phyloP scores from a whole-genome alignment of 805 yeast genomes.

The Lachancea fermentati region DNA sequence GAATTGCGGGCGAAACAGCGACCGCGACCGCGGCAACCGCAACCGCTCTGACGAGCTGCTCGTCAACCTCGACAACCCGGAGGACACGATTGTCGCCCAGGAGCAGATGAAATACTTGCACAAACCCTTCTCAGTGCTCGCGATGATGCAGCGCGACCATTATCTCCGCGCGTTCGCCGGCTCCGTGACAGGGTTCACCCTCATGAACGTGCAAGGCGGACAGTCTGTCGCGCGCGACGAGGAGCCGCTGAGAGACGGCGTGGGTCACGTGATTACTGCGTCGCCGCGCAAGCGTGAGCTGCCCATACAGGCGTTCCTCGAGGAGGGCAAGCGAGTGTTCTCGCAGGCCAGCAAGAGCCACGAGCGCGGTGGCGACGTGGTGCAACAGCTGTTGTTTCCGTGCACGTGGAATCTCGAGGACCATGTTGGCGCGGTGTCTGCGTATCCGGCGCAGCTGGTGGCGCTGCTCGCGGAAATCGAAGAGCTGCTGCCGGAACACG shows the following conservation, averaged over 20 bases:
- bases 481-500: background rate
- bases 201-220: no score
- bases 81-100: constrained; percentile 6
- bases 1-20: no score
- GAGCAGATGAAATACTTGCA: constrained; percentile 4
- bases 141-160: constrained; percentile 6
- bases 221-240: no score
- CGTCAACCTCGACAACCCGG: constrained; percentile 2
- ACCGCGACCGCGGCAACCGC: no score
- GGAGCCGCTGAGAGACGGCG: background rate
- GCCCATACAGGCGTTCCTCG: background rate
- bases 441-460: background rate
- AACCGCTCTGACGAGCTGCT: background rate
- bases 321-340: no score
- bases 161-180: constrained; percentile 5
- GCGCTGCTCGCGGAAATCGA: constrained; percentile 1
- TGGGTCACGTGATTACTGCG: background rate
- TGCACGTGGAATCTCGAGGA: background rate
- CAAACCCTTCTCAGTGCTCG: constrained; percentile 6
- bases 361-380: background rate
- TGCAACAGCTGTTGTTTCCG: background rate
- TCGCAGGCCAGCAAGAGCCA: no score
- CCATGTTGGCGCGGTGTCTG: background rate
- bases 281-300: background rate
- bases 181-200: constrained; percentile 4